Base-by-base conservation (phyloP, 1,139 yeast genomes). In the Debaryomycetaceae sp. region DNA sequence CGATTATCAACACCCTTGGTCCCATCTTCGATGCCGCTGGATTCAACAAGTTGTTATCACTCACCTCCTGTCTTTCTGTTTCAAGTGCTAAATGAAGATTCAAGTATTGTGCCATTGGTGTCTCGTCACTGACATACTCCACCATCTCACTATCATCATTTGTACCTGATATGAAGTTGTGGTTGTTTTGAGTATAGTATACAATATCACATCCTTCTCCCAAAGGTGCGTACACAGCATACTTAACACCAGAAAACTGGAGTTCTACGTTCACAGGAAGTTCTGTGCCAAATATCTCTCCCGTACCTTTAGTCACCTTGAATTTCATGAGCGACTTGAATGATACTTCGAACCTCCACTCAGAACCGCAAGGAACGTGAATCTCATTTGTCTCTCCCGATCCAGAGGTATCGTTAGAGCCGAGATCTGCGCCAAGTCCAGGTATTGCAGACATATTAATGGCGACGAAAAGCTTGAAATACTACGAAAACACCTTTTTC, bases 281-380 rank as follows among this genome's bases (percentile, higher is more conserved):
- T 57, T 92, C 98, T 2, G 97, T 88, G 17, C 98, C 98, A 63
- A 86, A 88, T 15, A 91, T 75, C 62, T 92, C 98, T 2, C 87
- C 96, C 2, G 83, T 73, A 2, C 98, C 98, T 6, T 70, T 65
- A 3, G 64, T 47, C 29, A 85, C 73, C 48, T 73, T 80, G 29
- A 88, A 55, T n/a, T 70, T 70, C 36, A 89, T 55, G 30, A 70
- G 70, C 6, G 80, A 67, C 37, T 75, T 81, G 45, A 75, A 69
- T 0, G 81, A 83, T 2, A 87, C 79, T 55, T 88, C 96, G 43
- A 88, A 75, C 44, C 96, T 70, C 96, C 96, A 91, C 64, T 89
- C 96, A n/a, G 77, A 65, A 16, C 70, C 67, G 3, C 71, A 64
- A 0, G 77, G 70, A 3, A 81, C 61, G 8, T 43, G 49, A 11